Evolutionary conservation across 768 basidiomycete genomes (phyloP).

Genomic region (Rhizopogon roseolus): DNA sequence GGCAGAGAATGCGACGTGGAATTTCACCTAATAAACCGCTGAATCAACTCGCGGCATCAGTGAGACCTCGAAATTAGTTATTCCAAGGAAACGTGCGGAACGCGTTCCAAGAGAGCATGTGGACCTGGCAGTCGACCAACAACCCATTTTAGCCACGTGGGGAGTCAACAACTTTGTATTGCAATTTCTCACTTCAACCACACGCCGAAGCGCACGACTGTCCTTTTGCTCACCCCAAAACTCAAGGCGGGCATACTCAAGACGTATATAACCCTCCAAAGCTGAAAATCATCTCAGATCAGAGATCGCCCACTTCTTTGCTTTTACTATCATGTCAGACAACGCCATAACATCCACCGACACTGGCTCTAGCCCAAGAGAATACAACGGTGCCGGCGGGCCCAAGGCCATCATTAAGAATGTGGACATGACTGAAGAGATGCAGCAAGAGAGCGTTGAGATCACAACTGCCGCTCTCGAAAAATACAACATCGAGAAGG

Average conservation of each 20-base stretch:
- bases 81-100: conserved; percentile 7
- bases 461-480: conserved; percentile 82
- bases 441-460: conserved; percentile 94
- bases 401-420: conserved; percentile 93
- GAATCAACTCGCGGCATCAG: not conserved
- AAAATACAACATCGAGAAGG: conserved; percentile 94
- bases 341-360: conserved; percentile 39
- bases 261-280: conserved; percentile 21
- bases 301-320: not conserved
- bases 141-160: conserved; percentile 11
- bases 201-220: conserved; percentile 6
- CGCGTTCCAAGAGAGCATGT: conserved; percentile 9
- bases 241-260: conserved; percentile 19
- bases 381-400: conserved; percentile 30
- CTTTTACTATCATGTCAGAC: conserved; percentile 40
- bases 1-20: conserved; percentile 2
- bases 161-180: conserved; percentile 10
- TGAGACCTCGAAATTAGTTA: not conserved
- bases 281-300: not conserved
- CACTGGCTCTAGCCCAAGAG: conserved; percentile 38
- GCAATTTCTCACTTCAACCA: conserved; percentile 11
- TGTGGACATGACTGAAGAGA: conserved; percentile 94
- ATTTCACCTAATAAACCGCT: not conserved
- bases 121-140: not conserved
- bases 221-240: conserved; percentile 13